Evolutionary conservation across 1,284 basidiomycete species (phyloP).

Genomic region (Apiotrichum veenhuisii): DNA sequence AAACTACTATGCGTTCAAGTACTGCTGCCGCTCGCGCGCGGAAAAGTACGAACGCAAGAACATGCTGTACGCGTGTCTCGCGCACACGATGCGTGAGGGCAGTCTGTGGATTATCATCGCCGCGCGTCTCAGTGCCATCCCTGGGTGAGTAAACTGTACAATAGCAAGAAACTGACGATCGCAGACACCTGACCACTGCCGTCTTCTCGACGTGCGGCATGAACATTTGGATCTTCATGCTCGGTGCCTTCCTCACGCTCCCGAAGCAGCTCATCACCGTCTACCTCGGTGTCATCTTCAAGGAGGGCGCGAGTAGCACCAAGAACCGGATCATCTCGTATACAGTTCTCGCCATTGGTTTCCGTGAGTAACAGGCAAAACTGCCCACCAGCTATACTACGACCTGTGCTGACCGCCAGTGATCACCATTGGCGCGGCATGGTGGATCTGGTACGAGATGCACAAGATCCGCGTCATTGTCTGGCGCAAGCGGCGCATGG

Average conservation of each 20-base stretch:
- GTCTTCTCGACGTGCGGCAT: conserved; percentile 77
- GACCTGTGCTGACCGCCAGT: conserved; percentile 37
- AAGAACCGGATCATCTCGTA: conserved; percentile 55
- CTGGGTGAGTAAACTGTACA: conserved; percentile 51
- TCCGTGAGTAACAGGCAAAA: conserved; percentile 30
- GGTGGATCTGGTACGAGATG: conserved; percentile 77
- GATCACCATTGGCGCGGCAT: conserved; percentile 73
- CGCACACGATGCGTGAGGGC: conserved; percentile 70
- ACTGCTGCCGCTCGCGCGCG: conserved; percentile 58
- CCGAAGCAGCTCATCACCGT: conserved; percentile 72
- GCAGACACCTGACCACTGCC: conserved; percentile 53
- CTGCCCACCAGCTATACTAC: not conserved
- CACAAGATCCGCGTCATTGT: conserved; percentile 67
- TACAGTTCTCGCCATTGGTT: conserved; percentile 60
- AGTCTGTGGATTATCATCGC: conserved; percentile 72
- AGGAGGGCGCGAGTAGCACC: conserved; percentile 50
- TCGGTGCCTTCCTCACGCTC: conserved; percentile 68
- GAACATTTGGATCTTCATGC: conserved; percentile 63
- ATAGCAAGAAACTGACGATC: not conserved
- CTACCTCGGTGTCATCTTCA: conserved; percentile 65
- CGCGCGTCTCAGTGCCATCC: conserved; percentile 72
- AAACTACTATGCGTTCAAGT: conserved; percentile 48
- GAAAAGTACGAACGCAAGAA: conserved; percentile 68
- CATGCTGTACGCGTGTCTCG: conserved; percentile 70
- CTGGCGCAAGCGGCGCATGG: conserved; percentile 62